Conservation (phyloP, 306 rosid genomes). For the Hippophae rhamnoides region DNA sequence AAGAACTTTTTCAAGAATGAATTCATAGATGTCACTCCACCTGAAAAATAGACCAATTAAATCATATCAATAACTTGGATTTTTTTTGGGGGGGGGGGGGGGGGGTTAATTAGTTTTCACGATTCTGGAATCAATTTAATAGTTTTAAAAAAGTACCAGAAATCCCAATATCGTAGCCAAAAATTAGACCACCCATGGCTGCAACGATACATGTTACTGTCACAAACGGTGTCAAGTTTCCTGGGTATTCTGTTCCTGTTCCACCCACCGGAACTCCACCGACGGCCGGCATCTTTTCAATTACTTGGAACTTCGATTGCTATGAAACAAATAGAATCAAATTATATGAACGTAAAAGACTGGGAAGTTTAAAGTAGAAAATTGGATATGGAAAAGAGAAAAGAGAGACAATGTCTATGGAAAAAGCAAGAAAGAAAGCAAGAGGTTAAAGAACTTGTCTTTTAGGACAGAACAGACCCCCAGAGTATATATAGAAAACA, state of each 20-base stretch:
- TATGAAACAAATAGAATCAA: not conserved
- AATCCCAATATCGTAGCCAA: conserved; percentile 91
- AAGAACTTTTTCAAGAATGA: conserved; percentile 63
- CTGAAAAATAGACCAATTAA: conserved; percentile 17
- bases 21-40: conserved; percentile 92
- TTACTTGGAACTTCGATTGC: not conserved
- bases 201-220: conserved; percentile 76
- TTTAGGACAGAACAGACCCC: too few relatives aligned
- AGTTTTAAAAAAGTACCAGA: conserved; percentile 40
- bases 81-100: too few relatives aligned
- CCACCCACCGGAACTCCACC: conserved; percentile 33
- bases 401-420: too few relatives aligned
- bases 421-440: too few relatives aligned
- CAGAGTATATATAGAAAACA: too few relatives aligned
- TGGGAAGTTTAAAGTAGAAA: too few relatives aligned
- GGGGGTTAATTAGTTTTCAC: not conserved
- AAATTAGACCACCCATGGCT: conserved; percentile 94
- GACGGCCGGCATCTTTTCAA: conserved; percentile 56
- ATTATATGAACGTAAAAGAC: too few relatives aligned
- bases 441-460: too few relatives aligned
- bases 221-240: conserved; percentile 65
- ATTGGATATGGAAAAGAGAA: too few relatives aligned
- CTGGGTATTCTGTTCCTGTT: conserved; percentile 41
- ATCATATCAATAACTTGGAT: not conserved
- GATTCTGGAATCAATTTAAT: too few relatives aligned